A percentile compares a stretch with the other conserved stretches of the same genome.
phyloP scores from a whole-genome alignment of 371 early-diverging fungal genomes.

The Umbelopsis sp. region DNA sequence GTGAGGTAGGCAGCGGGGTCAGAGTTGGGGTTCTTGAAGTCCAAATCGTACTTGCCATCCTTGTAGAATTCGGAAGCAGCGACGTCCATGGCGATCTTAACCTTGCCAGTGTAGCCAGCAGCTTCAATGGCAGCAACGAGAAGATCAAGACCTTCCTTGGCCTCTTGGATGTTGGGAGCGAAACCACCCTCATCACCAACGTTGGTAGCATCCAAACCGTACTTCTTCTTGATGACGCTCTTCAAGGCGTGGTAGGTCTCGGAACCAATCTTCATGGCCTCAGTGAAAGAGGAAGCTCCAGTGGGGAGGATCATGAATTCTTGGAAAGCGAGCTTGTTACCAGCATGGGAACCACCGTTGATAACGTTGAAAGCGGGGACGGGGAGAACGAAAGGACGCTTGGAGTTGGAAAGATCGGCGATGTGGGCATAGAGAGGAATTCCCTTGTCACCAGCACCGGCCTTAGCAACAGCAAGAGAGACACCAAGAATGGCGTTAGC shows the following conservation, averaged over 20 bases:
- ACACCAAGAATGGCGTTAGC: constrained; percentile 99
- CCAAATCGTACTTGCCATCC: constrained; percentile 95
- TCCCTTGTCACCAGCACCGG: constrained; percentile 92
- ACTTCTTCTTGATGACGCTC: constrained; percentile 95
- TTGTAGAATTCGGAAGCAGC: constrained; percentile 98
- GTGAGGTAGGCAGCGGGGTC: constrained; percentile 75
- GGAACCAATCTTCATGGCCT: constrained; percentile 97
- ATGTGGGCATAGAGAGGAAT: constrained; percentile 94
- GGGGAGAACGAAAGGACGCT: constrained; percentile 89
- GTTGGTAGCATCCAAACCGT: constrained; percentile 97
- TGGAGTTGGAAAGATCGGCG: constrained; percentile 81
- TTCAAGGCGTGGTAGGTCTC: constrained; percentile 97
- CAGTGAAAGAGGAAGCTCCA: constrained; percentile 89
- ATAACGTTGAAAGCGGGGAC: constrained; percentile 99
- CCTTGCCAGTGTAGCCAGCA: constrained; percentile 94
- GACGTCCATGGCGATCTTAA: constrained; percentile 98
- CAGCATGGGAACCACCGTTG: constrained; percentile 99
- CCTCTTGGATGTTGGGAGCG: constrained; percentile 98
- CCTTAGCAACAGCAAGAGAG: constrained; percentile 94
- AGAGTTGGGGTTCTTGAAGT: constrained; percentile 94
- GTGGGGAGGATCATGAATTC: constrained; percentile 99
- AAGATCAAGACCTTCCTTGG: constrained; percentile 95
- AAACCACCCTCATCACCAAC: constrained; percentile 99
- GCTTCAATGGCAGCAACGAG: constrained; percentile 87
- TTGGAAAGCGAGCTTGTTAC: constrained; percentile 99